Percentiles rank a stretch among this genome's conserved stretches.
Evolutionary conservation across 345 rosid genomes (phyloP).

Genomic region (Eucalyptus cloeziana): DNA sequence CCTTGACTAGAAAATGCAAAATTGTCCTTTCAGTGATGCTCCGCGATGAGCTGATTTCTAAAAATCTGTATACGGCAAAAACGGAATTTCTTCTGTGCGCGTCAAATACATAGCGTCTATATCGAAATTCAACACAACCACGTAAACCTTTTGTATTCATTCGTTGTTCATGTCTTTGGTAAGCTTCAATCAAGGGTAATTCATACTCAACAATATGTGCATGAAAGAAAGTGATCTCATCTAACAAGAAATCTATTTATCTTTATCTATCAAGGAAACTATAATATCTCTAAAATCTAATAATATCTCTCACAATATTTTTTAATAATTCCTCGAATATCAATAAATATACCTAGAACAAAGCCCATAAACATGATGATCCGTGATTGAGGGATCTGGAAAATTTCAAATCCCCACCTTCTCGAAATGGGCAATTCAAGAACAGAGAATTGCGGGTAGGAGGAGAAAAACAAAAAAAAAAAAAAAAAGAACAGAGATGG

Average conservation of each 20-base stretch:
- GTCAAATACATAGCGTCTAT: neutral
- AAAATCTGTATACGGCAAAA: neutral
- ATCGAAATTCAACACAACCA: neutral
- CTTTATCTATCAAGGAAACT: neutral
- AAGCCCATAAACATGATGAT: neutral
- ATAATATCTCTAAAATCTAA: no score
- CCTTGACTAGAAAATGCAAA: neutral
- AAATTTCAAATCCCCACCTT: no score
- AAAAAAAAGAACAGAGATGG: no score
- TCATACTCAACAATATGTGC: neutral
- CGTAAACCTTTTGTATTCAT: neutral
- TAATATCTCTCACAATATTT: no score
- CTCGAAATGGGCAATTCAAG: neutral
- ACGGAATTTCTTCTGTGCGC: rapidly evolving
- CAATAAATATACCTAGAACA: no score
- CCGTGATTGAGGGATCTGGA: neutral
- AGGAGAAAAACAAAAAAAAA: no score
- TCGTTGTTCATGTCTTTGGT: neutral
- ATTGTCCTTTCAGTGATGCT: neutral
- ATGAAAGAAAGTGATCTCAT: neutral
- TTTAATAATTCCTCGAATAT: no score
- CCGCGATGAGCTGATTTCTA: neutral
- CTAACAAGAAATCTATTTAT: neutral
- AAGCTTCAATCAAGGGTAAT: neutral
- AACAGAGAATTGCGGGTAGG: no score